These are phyloP conservation scores for Paulownia fortunei DNA, from an alignment of 257 asterid species.

Conservation along the genomic window DNA sequence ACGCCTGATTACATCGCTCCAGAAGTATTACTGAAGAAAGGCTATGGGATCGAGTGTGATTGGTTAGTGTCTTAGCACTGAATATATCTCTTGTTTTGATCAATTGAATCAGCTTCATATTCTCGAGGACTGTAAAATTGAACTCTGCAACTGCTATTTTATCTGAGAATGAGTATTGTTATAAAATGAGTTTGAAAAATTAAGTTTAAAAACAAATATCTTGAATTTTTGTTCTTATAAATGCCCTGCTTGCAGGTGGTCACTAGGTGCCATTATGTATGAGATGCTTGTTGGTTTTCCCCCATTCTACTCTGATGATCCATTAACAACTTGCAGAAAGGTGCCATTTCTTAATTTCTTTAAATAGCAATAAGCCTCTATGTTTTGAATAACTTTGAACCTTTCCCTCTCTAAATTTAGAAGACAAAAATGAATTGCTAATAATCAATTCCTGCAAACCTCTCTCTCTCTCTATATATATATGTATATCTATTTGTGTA, in stretches of 20 bases:
- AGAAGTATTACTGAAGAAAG: conserved; percentile 79
- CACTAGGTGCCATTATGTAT: conserved; percentile 88
- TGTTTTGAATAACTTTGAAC: not conserved
- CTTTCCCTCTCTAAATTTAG: not conserved
- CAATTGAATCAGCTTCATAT: not conserved
- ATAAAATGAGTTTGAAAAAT: not conserved
- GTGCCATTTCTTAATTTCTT: conserved; percentile 38
- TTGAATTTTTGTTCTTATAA: not conserved
- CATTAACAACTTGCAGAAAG: conserved; percentile 88
- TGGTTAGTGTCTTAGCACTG: conserved; percentile 60
- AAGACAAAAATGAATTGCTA: not conserved
- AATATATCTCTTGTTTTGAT: not conserved
- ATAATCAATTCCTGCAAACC: no score
- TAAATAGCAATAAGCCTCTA: not conserved
- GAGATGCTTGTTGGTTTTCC: conserved; percentile 97
- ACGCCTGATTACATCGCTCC: conserved; percentile 99
- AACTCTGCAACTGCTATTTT: not conserved
- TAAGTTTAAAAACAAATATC: not conserved
- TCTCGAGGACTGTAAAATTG: not conserved
- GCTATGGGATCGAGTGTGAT: conserved; percentile 89
- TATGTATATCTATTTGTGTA: no score
- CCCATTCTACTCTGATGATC: conserved; percentile 88
- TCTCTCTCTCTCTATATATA: no score
- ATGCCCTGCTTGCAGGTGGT: conserved; percentile 71
- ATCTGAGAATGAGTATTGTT: not conserved